Conservation (phyloP, 306 rosid species). For the Boehmeria nivea region DNA sequence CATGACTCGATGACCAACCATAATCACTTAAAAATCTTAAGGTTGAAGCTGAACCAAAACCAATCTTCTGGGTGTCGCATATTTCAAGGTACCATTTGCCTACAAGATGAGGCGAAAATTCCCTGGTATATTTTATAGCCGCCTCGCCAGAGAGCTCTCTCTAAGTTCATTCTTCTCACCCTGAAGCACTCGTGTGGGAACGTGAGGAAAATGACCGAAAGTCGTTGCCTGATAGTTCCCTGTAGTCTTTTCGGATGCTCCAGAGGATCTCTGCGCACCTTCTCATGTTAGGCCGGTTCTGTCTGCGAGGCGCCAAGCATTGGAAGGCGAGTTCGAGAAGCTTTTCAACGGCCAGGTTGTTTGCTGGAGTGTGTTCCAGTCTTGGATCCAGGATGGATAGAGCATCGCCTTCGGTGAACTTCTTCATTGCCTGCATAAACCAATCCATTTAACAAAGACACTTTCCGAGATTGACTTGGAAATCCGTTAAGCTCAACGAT, state of each 20-base stretch:
- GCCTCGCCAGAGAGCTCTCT: neutral
- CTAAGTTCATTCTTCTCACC: slow-evolving; percentile 20
- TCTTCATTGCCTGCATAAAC: slow-evolving; percentile 80
- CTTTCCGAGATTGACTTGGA: neutral
- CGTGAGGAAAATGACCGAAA: slow-evolving; percentile 51
- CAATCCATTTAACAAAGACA: slow-evolving; percentile 6
- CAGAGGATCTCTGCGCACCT: slow-evolving; percentile 89
- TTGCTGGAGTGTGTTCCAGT: slow-evolving; percentile 49
- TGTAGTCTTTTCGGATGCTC: slow-evolving; percentile 79
- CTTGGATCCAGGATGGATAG: slow-evolving; percentile 59
- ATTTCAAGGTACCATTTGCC: neutral
- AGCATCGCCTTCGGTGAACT: slow-evolving; percentile 57
- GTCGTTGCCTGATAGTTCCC: slow-evolving; percentile 32
- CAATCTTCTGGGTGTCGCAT: neutral
- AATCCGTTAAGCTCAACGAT: too few relatives aligned
- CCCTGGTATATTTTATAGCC: neutral
- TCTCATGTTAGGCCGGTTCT: slow-evolving; percentile 84
- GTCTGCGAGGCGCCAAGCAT: slow-evolving; percentile 90
- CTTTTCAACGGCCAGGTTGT: slow-evolving; percentile 55
- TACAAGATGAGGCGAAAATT: neutral
- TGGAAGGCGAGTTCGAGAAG: slow-evolving; percentile 82
- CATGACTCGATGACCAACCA: neutral
- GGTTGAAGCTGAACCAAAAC: neutral
- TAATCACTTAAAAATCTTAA: too few relatives aligned
- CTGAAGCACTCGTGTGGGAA: slow-evolving; percentile 44